Base-by-base conservation (phyloP, 768 basidiomycete species). In the Lentinula raphanica region DNA sequence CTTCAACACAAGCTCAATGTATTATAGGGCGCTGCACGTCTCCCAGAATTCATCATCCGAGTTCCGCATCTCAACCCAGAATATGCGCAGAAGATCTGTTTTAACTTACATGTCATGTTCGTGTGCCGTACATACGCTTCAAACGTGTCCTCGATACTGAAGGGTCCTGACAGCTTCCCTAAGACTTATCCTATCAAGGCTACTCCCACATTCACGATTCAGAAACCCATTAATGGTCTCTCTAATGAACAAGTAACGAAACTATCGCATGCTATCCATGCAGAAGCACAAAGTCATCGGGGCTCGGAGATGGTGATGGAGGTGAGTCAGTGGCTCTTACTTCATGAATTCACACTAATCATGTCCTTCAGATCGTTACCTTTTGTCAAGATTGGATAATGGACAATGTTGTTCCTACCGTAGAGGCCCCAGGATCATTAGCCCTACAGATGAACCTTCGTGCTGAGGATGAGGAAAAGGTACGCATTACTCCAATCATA, bases 281-380 rank as follows among this genome's bases (percentile, higher is more conserved):
- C 73, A 0, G 87, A 92, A 65, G 87, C 84, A 1, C 85, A 86
- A 71, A 81, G 77, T 62, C 68, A 78, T 61, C 76, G 80, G 54
- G 90, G 90, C 3, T 79, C 80, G 21, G 89, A 90, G 69, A 87
- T 90, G 82, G 87, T 91, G 32, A 90, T 92, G 68, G 81, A 88
- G 74, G 88, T 88, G 29, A 21, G 79, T 25, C 38, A 42, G 25
- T 44, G 21, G n/a, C n/a, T 48, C 45, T 54, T 55, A 23, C 21
- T 28, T 45, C 25, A 21, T n/a, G 39, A 27, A 15, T 42, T 23
- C n/a, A 44, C 5, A 4, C 39, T 38, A 25, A 60, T 45, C 44
- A 23, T 51, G 2, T n/a, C 28, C 51, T 1, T 60, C 5, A 91
- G 85, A 84, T 92, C 61, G 79, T 85, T 46, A 84, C 76, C 5